Percentiles rank a stretch among this genome's conserved stretches.
Evolutionary conservation across 306 rosid genomes (phyloP).

Genomic region (Mucuna pruriens): DNA sequence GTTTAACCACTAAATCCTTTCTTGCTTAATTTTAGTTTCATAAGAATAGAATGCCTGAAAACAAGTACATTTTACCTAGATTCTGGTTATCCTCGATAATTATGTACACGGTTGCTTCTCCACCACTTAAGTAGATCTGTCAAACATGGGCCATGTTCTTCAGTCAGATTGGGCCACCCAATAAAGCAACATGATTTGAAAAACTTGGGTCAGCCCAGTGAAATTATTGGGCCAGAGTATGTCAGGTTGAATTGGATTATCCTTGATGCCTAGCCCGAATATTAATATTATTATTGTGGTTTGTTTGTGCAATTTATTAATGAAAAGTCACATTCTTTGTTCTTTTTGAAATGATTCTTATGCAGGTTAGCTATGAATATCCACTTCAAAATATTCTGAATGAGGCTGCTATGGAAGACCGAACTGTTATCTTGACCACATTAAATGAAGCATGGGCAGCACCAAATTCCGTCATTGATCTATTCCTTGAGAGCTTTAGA

Average conservation of each 20-base stretch:
- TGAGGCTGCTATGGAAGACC: slow-evolving; percentile 80
- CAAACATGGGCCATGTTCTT: slow-evolving; percentile 5
- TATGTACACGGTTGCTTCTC: not conserved
- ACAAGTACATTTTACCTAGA: not conserved
- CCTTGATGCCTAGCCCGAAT: slow-evolving; percentile 11
- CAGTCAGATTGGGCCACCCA: not conserved
- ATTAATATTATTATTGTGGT: slow-evolving; percentile 30
- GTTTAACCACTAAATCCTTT: not conserved
- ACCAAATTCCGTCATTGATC: slow-evolving; percentile 78
- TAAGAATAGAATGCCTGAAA: not conserved
- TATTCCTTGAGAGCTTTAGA: slow-evolving; percentile 92
- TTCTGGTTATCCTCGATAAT: not conserved
- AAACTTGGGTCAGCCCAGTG: not conserved
- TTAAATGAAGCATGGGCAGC: slow-evolving; percentile 97
- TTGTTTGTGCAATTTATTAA: slow-evolving; percentile 11
- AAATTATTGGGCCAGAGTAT: slow-evolving; percentile 14
- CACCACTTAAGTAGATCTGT: not conserved
- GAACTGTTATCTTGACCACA: slow-evolving; percentile 87
- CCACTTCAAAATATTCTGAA: slow-evolving; percentile 65
- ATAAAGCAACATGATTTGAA: not conserved
- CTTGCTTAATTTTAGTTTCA: not conserved
- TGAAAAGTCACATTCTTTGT: slow-evolving; percentile 7
- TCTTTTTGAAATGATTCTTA: slow-evolving; percentile 27
- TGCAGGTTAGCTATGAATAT: slow-evolving; percentile 60
- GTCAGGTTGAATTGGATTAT: not conserved